phyloP scores from a whole-genome alignment of 768 basidiomycete species.

The Tricholoma sp. region DNA sequence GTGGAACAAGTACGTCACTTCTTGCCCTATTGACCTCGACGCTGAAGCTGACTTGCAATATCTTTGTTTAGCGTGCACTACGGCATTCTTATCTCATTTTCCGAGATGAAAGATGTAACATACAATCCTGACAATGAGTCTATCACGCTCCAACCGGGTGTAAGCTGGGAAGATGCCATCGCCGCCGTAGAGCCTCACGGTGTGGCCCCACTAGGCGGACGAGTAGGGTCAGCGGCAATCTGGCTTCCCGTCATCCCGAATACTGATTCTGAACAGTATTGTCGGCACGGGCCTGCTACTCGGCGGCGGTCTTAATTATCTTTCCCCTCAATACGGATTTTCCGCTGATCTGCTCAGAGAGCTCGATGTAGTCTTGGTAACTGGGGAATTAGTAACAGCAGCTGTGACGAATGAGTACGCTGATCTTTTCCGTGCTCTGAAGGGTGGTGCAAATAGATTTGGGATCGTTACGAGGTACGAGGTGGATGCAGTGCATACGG shows the following conservation, averaged over 20 bases:
- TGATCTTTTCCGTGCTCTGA: constrained; percentile 40
- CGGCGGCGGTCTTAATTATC: constrained; percentile 37
- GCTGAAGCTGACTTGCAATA: no score
- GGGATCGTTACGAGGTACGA: constrained; percentile 42
- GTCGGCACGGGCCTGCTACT: constrained; percentile 40
- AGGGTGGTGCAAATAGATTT: constrained; percentile 41
- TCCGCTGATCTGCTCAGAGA: constrained; percentile 32
- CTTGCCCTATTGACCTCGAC: not conserved
- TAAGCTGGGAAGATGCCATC: constrained; percentile 37
- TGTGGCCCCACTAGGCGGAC: constrained; percentile 39
- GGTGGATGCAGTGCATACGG: constrained; percentile 33
- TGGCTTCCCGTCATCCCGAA: not conserved
- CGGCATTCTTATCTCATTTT: constrained; percentile 34
- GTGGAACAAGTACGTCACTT: constrained; percentile 34
- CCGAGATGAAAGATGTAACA: constrained; percentile 31
- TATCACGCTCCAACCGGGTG: constrained; percentile 37
- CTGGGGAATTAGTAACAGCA: constrained; percentile 35
- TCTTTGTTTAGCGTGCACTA: constrained; percentile 25
- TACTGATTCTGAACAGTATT: constrained; percentile 10
- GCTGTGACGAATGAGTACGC: constrained; percentile 34
- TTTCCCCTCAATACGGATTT: constrained; percentile 35
- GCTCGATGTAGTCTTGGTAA: constrained; percentile 38
- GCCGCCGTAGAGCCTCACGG: constrained; percentile 29
- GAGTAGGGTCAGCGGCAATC: constrained; percentile 23
- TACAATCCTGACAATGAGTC: constrained; percentile 31